Base-by-base conservation (phyloP, 768 basidiomycete genomes). In the Phanerochaete sordida region DNA sequence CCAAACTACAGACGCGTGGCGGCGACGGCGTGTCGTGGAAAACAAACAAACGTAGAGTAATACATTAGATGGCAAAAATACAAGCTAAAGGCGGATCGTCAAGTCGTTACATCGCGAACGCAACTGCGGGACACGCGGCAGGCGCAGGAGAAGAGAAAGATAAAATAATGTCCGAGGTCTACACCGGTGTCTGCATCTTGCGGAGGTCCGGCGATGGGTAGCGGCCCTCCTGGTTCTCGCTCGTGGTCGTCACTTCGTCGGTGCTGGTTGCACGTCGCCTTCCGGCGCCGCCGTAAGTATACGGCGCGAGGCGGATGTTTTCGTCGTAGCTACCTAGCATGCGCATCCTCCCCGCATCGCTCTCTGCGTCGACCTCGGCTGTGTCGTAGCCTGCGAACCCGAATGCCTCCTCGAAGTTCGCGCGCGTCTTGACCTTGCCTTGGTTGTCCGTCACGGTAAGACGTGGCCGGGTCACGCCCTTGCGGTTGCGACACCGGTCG, bases 321-420 rank as follows among this genome's bases (percentile, higher is more conserved):
- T 79, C 78, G 54, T 78, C 78, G 47, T 74, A 76, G 67, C 76
- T 77, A 61, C 52, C 59, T 39, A 63, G 62, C 31, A 57, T 56
- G 45, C 55, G 47, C 39, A 60, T 46, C 35, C 21, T 4, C 53
- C 66, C 47, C 60, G 39, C 23, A 30, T 57, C n/a, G 60, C 51
- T 45, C 63, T 57, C 56, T 43, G 39, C 39, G 19, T 43, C 39
- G 39, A 43, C 39, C 30, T 52, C 60, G 58, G 27, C 43, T 46
- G 30, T 49, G 43, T 43, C 27, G 45, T 65, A 60, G 1, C 64
- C 67, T 11, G 51, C 43, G 45, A 78, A 47, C 44, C 77, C 72
- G 53, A 80, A 78, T 30, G 77, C 78, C 68, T 78, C 72, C 24
- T 66, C 75, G 37, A 78, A 76, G 60, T 72, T 63, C 67, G 62